Evolutionary conservation across 352 stramenopile genomes (phyloP).

Genomic region (Phytophthora litchii): DNA sequence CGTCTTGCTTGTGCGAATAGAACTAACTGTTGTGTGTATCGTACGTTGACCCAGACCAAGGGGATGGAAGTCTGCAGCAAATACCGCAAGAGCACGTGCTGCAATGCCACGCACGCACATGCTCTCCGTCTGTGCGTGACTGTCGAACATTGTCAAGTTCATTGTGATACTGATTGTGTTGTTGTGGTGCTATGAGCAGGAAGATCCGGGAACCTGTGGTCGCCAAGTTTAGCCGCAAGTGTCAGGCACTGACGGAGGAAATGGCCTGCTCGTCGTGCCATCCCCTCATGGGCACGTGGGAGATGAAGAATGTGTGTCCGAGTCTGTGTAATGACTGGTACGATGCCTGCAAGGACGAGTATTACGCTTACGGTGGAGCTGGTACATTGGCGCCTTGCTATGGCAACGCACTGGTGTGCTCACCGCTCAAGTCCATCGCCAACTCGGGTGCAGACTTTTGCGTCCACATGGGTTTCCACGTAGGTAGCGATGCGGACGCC

Average conservation of each 20-base stretch:
- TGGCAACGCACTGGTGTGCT: slow-evolving; percentile 84
- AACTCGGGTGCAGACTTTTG: slow-evolving; percentile 68
- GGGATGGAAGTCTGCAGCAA: slow-evolving; percentile 81
- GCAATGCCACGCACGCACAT: slow-evolving; percentile 70
- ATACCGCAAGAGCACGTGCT: slow-evolving; percentile 84
- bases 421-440: slow-evolving; percentile 65
- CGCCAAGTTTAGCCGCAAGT: slow-evolving; percentile 72
- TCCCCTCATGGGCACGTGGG: slow-evolving; percentile 74
- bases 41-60: slow-evolving; percentile 41
- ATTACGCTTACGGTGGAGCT: slow-evolving; percentile 67
- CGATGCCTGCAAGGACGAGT: slow-evolving; percentile 72
- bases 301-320: slow-evolving; percentile 78
- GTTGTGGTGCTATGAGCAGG: slow-evolving; percentile 31
- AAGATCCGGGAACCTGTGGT: slow-evolving; percentile 83
- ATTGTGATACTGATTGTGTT: slow-evolving; percentile 5
- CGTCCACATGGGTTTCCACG: slow-evolving; percentile 80
- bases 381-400: slow-evolving; percentile 78
- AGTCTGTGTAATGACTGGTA: slow-evolving; percentile 81
- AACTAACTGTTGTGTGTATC: slow-evolving; percentile 6
- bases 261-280: slow-evolving; percentile 85
- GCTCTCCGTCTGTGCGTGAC: slow-evolving; percentile 64
- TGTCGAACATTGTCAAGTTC: slow-evolving; percentile 2
- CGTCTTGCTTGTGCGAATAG: neutral
- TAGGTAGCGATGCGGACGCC: slow-evolving; percentile 61
- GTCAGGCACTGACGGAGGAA: slow-evolving; percentile 66